Base-by-base conservation (phyloP, 2,329 filamentous ascomycete genomes). In the Beauveria sp. region DNA sequence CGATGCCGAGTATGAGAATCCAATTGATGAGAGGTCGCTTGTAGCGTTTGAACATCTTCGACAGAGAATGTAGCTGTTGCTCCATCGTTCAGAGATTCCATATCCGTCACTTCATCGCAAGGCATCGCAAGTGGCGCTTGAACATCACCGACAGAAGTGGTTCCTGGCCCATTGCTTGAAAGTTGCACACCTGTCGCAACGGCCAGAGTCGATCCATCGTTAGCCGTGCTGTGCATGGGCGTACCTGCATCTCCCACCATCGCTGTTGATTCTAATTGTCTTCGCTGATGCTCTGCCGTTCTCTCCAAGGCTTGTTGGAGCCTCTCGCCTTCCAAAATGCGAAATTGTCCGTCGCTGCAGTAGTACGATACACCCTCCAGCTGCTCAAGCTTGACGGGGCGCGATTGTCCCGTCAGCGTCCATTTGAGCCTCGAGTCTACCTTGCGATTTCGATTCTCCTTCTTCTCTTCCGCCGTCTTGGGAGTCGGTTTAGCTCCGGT, bases 381-480 rank as follows among this genome's bases (percentile, higher is more conserved):
- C 10, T 40, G 34, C 34, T 50, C 47, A 51, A 26, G 52, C 34
- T 59, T 30, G 5, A 51, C 43, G 9, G 20, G 26, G 7, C 45
- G 50, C 24, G 43, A 34, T n/a, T 53, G 22, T 6, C 58, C 58
- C 5, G 49, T 54, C 18, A 61, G 51, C 9, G 34, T 61, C 58
- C 58, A 61, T 30, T 43, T 9, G 34, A 55, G 47, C 30, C 49
- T 54, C 24, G 40, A 51, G 30, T 55, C 58, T 5, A 30, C 42
- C 22, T 61, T 50, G 43, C 50, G 51, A 14, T 61, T 54, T 34
- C 58, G 49, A 12, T 26, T 50, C 22, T 40, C 43, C 26, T 55
- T 61, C 58, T 55, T 61, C 16, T 61, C 42, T 24, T 54, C 51
- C n/a, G 58, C 58, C 4, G 50, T 61, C 58, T 49, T 61, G 9